These are phyloP conservation scores for Maudiozyma bulderi DNA, from an alignment of 805 yeast species.

Conservation along the genomic window DNA sequence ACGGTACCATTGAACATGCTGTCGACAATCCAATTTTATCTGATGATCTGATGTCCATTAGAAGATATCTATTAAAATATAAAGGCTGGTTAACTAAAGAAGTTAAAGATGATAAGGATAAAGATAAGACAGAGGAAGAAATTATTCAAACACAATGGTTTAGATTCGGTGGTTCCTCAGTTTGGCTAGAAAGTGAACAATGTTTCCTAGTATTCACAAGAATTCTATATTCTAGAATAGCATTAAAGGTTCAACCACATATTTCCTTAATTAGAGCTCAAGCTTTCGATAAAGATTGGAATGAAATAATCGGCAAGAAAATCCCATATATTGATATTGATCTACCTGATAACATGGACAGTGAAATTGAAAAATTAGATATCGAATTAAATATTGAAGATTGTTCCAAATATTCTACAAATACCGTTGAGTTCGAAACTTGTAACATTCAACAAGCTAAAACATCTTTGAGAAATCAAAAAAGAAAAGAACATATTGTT, in stretches of 20 bases:
- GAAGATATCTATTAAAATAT: neutral
- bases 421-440: conserved; percentile 8
- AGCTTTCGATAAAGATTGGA: conserved; percentile 37
- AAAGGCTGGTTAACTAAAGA: neutral
- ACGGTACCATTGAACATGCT: conserved; percentile 5
- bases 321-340: conserved; percentile 26
- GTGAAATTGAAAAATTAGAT: conserved; percentile 17
- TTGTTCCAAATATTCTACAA: conserved; percentile 17
- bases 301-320: conserved; percentile 15
- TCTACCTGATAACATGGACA: conserved; percentile 18
- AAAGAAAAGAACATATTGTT: conserved; percentile 5
- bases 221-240: neutral
- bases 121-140: neutral
- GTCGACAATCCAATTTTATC: conserved; percentile 1
- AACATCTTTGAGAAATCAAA: conserved; percentile 11
- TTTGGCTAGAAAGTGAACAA: conserved; percentile 43
- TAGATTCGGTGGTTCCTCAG: conserved; percentile 34
- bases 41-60: neutral
- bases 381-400: conserved; percentile 20
- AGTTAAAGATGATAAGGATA: neutral
- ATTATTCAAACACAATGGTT: conserved; percentile 28
- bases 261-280: conserved; percentile 36
- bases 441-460: conserved; percentile 14
- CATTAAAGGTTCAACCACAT: neutral
- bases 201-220: conserved; percentile 35